Percentiles rank a stretch among this genome's conserved stretches.
phyloP scores from a whole-genome alignment of 129 eudicot genomes.

The Arctium lappa region DNA sequence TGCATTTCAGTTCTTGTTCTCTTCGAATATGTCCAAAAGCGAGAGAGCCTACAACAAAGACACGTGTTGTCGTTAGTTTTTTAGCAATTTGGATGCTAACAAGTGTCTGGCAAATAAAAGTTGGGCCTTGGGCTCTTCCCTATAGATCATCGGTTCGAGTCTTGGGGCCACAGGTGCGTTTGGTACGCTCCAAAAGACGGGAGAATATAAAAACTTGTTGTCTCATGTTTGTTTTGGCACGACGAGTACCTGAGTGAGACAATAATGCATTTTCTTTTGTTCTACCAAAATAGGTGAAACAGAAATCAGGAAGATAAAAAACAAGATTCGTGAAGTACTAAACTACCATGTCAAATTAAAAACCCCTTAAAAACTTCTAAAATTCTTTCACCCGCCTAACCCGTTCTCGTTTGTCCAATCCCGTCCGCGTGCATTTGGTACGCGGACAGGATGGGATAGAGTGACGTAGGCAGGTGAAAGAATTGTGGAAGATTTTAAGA shows the following conservation, averaged over 20 bases:
- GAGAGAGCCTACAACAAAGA: constrained; percentile 55
- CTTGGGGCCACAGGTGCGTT: background rate
- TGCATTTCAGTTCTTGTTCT: constrained; percentile 26
- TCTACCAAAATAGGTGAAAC: background rate
- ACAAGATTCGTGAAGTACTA: background rate
- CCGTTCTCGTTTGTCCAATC: background rate
- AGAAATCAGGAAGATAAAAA: too few species aligned
- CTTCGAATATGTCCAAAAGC: constrained; percentile 73
- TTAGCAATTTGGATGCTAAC: background rate
- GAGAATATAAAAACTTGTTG: too few species aligned
- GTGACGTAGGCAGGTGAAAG: background rate
- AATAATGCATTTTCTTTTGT: too few species aligned
- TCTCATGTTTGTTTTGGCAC: background rate
- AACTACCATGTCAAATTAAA: background rate
- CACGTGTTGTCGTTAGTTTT: background rate
- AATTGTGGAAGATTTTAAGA: too few species aligned
- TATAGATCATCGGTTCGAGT: too few species aligned
- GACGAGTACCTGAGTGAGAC: too few species aligned
- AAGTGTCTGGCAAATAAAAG: background rate
- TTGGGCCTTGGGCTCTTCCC: background rate
- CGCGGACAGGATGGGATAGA: background rate
- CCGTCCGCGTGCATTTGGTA: too few species aligned
- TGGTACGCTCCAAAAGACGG: too few species aligned
- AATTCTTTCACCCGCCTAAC: background rate
- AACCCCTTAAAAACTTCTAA: background rate